These are phyloP conservation scores for Inga oerstediana DNA, from an alignment of 306 rosid genomes.

Conservation along the genomic window DNA sequence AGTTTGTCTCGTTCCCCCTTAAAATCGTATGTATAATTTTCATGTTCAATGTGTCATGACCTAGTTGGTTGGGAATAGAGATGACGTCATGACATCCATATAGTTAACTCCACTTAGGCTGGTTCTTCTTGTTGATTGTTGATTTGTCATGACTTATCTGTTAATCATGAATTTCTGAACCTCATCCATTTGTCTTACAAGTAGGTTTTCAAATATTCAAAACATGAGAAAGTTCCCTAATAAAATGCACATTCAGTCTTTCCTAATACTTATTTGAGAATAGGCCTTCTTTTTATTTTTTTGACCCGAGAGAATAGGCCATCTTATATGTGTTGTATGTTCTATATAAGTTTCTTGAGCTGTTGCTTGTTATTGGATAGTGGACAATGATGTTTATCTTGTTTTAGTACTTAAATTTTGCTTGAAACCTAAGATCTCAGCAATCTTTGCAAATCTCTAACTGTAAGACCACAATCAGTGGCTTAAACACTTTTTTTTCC, in stretches of 20 bases:
- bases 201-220: slow-evolving; percentile 1
- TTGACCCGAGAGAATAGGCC: background rate
- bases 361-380: background rate
- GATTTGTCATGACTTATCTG: background rate
- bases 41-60: background rate
- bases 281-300: background rate
- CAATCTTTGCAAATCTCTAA: background rate
- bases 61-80: background rate
- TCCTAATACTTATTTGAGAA: background rate
- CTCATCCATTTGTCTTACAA: background rate
- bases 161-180: background rate
- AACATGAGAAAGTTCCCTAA: background rate
- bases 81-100: background rate
- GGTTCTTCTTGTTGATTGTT: background rate
- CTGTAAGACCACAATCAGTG: background rate
- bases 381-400: background rate
- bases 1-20: background rate
- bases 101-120: background rate
- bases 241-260: background rate
- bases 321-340: background rate
- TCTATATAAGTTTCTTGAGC: background rate
- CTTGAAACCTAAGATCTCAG: background rate
- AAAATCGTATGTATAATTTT: background rate
- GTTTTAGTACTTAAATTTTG: background rate
- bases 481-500: background rate